Evolutionary conservation across 2,329 filamentous ascomycete species (phyloP), one percentile per base, ranked within the genome.

Genomic region (Claviceps arundinis): DNA sequence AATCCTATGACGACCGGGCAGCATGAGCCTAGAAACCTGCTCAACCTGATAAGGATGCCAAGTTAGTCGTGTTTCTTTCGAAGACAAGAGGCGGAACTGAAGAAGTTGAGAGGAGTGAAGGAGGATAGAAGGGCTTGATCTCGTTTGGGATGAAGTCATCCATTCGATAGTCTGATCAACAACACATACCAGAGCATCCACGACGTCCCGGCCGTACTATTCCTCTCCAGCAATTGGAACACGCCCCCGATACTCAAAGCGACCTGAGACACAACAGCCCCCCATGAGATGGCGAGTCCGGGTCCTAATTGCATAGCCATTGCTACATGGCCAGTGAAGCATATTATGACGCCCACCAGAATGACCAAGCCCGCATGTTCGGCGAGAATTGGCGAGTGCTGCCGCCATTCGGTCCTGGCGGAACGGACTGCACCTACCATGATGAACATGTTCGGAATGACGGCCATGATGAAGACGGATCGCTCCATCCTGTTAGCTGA

Each of bases 271-370:
- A 56, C 50, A 34, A 56, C 55, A 24, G 55, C 55, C 4, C 55
- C 53, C 55, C 55, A 56, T 3, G 55, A 55, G 14, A 55, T 55
- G 2, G 55, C 55, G 34, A 55, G 44, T 9, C 17, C 55, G 14
- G 53, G 53, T n/a, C 55, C 55, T 16, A 56, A 52, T 19, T 56
- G 51, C 26, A 52, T 48, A 1, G 55, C 55, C 51, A 56, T 47
- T 34, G 55, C 55, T 14, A 56, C 47, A 30, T 56, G 55, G n/a
- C 55, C 55, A 5, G 44, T n/a, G 17, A 56, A 55, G 51, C 55
- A 55, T 16, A 56, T 22, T 22, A 50, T 8, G 1, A 50, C 53
- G 37, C 53, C 55, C 16, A 30, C 53, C 13, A 52, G 5, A 5
- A 55, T 47, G 37, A 56, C 50, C 4, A 53, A 48, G 19, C 48